Evolutionary conservation across 306 rosid genomes (phyloP), one percentile per base, ranked within the genome.

Genomic region (Fragaria nilgerrensis): DNA sequence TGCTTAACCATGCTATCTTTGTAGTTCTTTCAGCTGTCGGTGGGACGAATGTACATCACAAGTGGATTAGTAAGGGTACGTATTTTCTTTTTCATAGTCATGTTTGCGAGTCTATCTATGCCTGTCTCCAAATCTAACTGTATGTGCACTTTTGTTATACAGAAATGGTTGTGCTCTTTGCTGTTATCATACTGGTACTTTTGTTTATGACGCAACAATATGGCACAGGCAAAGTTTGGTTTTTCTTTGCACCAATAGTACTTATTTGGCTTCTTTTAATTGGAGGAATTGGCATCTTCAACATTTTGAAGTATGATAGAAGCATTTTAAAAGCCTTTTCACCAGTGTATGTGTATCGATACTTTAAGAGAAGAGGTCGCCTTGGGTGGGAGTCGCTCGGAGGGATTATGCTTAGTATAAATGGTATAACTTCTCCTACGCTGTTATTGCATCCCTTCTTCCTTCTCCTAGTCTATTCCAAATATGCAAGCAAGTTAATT

Each of bases 241-340:
- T 97, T 97, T 92, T 95, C 82, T 95, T 92, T 85, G 97, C 99
- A 74, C 99, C 99, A 61, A 74, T 95, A 70, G 97, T 95, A 44
- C 94, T 95, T 68, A 86, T 95, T 72, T 95, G 97, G 99, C 84
- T 95, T 82, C 92, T 95, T 72, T 74, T 92, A 58, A 95, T 95
- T 65, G 97, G 99, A 80, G 89, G 99, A 62, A 95, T 95, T 36
- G 99, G 99, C 78, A 80, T 92, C 56, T 95, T 75, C 89, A 95
- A 95, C 84, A 91, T 95, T 77, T 81, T 87, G 88, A 90, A 95
- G 79, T 62, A 92, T 70, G 93, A 91, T 76, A 87, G 84, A 75
- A 74, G 85, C 12, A 88, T 92, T 84, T 86, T 92, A 67, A 90
- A 80, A 85, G 99, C 99, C n/a, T 89, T 95, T 82, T 88, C 91